A percentile compares a stretch with the other conserved stretches of the same genome.
Conservation (phyloP, 805 yeast genomes). For the Wickerhamiella azymoides region DNA sequence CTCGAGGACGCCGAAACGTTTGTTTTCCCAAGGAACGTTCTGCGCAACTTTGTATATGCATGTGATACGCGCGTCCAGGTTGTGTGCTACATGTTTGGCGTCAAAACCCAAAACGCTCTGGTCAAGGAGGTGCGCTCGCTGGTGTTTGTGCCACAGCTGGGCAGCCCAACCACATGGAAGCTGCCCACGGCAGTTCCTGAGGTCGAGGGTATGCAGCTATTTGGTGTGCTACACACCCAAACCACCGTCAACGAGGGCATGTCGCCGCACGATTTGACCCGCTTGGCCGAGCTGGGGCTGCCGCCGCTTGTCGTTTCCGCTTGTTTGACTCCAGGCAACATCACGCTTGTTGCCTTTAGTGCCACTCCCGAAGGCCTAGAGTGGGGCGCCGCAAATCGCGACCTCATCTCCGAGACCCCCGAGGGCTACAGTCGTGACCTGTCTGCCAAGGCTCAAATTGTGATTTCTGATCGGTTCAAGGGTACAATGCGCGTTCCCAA, state of each 20-base stretch:
- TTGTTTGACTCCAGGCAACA: conserved; percentile 70
- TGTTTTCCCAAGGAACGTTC: conserved; percentile 68
- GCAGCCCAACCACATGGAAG: conserved; percentile 51
- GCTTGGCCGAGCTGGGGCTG: conserved; percentile 38
- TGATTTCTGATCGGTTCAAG: conserved; percentile 57
- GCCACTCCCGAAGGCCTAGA: conserved; percentile 49
- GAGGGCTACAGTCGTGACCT: conserved; percentile 45
- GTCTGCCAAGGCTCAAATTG: conserved; percentile 49
- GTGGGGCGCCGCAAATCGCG: conserved; percentile 65
- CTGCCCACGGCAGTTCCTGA: conserved; percentile 38
- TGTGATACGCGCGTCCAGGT: conserved; percentile 72
- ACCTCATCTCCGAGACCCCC: conserved; percentile 41
- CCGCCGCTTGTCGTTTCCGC: conserved; percentile 47
- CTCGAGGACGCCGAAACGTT: conserved; percentile 46
- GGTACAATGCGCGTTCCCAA: conserved; percentile 84
- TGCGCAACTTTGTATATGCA: conserved; percentile 63
- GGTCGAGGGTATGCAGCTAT: conserved; percentile 43
- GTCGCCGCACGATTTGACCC: conserved; percentile 57
- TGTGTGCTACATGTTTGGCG: conserved; percentile 70
- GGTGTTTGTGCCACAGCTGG: conserved; percentile 79
- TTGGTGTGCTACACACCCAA: conserved; percentile 94
- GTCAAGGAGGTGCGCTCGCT: conserved; percentile 64
- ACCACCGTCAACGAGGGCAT: conserved; percentile 48
- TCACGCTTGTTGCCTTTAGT: conserved; percentile 55
- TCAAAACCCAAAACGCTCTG: conserved; percentile 38